Conservation (phyloP, 2,329 filamentous ascomycete species). For the Mollisia scopiformis region DNA sequence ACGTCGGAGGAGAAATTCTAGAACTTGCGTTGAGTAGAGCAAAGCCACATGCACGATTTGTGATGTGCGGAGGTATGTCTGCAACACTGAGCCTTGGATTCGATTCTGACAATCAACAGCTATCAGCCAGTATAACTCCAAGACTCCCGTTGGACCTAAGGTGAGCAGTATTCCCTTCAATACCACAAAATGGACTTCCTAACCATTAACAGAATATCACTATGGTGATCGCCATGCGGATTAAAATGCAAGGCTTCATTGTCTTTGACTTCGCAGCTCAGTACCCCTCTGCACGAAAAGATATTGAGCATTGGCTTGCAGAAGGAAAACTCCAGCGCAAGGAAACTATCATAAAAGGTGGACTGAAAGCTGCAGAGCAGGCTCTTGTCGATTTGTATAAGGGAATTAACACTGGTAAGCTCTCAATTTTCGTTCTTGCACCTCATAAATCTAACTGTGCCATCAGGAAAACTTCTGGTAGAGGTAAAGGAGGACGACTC, state of each 20-base stretch:
- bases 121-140: constrained; percentile 71
- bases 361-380: constrained; percentile 63
- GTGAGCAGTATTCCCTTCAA: constrained; percentile 33
- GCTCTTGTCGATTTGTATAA: constrained; percentile 67
- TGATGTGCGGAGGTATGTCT: constrained; percentile 64
- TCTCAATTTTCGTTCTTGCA: background rate
- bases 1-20: constrained; percentile 73
- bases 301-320: constrained; percentile 68
- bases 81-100: background rate
- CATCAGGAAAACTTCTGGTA: constrained; percentile 54
- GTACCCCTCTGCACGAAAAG: constrained; percentile 58
- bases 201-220: constrained; percentile 46
- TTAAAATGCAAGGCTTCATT: constrained; percentile 72
- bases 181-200: constrained; percentile 1
- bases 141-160: constrained; percentile 57
- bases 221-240: constrained; percentile 56
- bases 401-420: constrained; percentile 68
- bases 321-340: constrained; percentile 74
- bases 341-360: constrained; percentile 73
- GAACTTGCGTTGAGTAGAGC: constrained; percentile 68
- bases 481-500: constrained; percentile 47
- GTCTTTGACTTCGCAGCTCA: constrained; percentile 68
- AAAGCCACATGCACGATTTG: constrained; percentile 64
- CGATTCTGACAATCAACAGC: constrained; percentile 20
- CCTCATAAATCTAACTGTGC: background rate